Percentiles rank a stretch among this genome's conserved stretches.
Evolutionary conservation across 1,139 yeast species (phyloP).

Genomic region (Geotrichum candidum): DNA sequence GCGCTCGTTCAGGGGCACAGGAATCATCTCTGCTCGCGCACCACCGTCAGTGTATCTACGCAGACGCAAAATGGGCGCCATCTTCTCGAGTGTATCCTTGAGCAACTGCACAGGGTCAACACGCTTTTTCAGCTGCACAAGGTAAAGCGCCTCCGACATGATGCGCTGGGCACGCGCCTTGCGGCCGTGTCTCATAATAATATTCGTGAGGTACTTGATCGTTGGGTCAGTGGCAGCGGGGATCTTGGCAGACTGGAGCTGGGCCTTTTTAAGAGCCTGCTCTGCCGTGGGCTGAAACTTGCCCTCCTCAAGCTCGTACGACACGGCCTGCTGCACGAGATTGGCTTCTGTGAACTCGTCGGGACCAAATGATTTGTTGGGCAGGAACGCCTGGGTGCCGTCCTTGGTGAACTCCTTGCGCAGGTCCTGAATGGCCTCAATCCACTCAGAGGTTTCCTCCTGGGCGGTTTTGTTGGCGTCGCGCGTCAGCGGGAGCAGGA

Average conservation of each 20-base stretch:
- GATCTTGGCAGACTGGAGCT: constrained; percentile 47
- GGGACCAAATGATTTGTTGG: constrained; percentile 33
- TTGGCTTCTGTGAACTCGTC: constrained; percentile 26
- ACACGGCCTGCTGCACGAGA: constrained; percentile 23
- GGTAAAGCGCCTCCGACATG: constrained; percentile 71
- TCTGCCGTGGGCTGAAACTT: constrained; percentile 46
- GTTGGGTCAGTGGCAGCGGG: constrained; percentile 66
- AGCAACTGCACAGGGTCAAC: constrained; percentile 71
- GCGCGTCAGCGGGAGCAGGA: constrained; percentile 14
- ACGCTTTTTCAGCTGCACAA: constrained; percentile 67
- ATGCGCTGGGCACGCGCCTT: constrained; percentile 74
- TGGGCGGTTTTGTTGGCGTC: constrained; percentile 34
- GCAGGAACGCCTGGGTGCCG: constrained; percentile 28
- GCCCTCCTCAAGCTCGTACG: constrained; percentile 16
- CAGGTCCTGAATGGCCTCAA: constrained; percentile 53
- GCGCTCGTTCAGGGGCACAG: constrained; percentile 73
- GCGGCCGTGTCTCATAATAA: constrained; percentile 90
- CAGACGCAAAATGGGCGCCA: constrained; percentile 81
- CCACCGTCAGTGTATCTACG: constrained; percentile 77
- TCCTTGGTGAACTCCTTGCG: constrained; percentile 42
- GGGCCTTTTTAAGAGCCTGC: constrained; percentile 53
- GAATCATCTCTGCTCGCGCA: constrained; percentile 75
- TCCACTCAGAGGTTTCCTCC: constrained; percentile 61
- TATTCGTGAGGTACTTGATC: constrained; percentile 70
- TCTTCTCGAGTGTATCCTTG: constrained; percentile 65